Base-by-base conservation (phyloP, 805 yeast species). In the Wickerhamiella siamensis region DNA sequence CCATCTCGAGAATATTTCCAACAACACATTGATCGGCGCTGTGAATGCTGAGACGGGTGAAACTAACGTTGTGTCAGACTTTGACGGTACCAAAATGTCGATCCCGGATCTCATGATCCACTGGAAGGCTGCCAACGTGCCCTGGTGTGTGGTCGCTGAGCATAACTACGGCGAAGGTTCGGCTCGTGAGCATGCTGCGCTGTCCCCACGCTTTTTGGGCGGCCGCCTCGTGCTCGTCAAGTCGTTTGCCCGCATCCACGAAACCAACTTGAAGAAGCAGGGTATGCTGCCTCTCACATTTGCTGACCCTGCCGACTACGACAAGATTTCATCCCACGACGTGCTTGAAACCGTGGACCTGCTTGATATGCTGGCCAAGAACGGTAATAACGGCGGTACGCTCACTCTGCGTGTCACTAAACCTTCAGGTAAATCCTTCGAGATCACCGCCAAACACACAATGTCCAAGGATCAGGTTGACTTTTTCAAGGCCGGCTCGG, bases 151-250 rank as follows among this genome's bases (percentile, higher is more conserved):
- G 36, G 80, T 91, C 49, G 97, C 96, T 42, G 98, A 91, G 62
- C 95, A 91, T 60, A 88, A 88, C 65, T 91, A 88, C 58, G 98
- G 98, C 65, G 98, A 88, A 69, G 98, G 98, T 55, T 87, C 96
- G 39, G 96, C 98, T 26, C 82, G 98, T 73, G 98, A 88, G 63
- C 98, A 88, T 57, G 98, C 98, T 36, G 97, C 97, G 14, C 70
- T 91, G 51, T 83, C 91, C 27, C 98, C 97, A 43, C 74, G 93
- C 64, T 91, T 83, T 69, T 71, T 91, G 36, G 97, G 96, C 46
- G 97, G 98, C 48, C 65, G 78, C 44, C 74, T 86, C 49, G 80
- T 88, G 48, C 67, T 88, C 47, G 94, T 83, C 53, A 88, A 87
- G 64, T 87, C 96, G 8, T 88, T 91, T 65, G 97, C 97, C 53